Conservation (phyloP, 306 rosid genomes). For the Rosa lucieae region DNA sequence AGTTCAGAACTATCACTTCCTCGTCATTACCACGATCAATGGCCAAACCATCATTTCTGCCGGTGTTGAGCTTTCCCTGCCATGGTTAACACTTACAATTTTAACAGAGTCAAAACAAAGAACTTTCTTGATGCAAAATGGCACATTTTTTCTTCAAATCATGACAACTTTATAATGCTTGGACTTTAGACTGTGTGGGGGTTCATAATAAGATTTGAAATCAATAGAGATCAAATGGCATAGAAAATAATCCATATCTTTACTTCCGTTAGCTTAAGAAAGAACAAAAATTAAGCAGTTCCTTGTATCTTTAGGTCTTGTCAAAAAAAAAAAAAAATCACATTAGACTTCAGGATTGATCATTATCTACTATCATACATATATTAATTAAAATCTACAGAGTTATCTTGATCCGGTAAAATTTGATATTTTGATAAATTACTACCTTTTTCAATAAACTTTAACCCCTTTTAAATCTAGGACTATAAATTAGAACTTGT, state of each 20-base stretch:
- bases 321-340: not conserved
- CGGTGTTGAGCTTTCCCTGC: constrained; percentile 42
- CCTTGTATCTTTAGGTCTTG: not conserved
- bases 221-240: not conserved
- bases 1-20: constrained; percentile 43
- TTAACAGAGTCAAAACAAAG: not conserved
- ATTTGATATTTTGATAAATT: not conserved
- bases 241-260: not conserved
- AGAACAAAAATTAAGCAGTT: not conserved
- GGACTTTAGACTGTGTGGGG: not conserved
- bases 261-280: not conserved
- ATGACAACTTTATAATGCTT: not conserved
- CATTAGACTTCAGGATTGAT: not conserved
- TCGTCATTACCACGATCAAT: constrained; percentile 30
- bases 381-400: not conserved
- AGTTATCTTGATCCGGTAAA: not conserved
- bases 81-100: constrained; percentile 16
- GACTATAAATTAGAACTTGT: not conserved
- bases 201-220: not conserved
- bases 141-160: not conserved
- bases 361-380: not conserved
- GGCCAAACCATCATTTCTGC: constrained; percentile 5
- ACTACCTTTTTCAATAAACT: not conserved
- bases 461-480: not conserved
- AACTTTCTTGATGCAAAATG: constrained; percentile 1